Percentiles rank a stretch among this genome's conserved stretches.
phyloP scores from a whole-genome alignment of 2,329 filamentous ascomycete genomes.

The Colletotrichum orchidophilum region DNA sequence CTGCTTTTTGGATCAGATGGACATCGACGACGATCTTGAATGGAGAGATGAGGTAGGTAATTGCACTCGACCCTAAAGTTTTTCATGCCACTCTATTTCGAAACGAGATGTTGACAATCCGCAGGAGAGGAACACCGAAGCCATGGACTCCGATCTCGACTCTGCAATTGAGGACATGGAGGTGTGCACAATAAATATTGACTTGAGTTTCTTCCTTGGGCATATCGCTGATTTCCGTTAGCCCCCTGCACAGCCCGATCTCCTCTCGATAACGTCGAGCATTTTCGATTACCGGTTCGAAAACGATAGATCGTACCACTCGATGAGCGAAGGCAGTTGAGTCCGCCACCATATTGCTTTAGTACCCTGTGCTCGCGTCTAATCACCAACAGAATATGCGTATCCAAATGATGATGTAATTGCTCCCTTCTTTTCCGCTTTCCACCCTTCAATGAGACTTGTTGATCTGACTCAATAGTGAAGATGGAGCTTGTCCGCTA shows the following conservation, averaged over 20 bases:
- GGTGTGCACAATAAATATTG: background rate
- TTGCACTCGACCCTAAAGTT: background rate
- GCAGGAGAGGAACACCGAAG: background rate
- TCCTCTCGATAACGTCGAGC: slow-evolving; percentile 18
- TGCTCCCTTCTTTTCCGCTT: background rate
- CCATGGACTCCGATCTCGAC: slow-evolving; percentile 7
- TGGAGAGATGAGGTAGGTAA: background rate
- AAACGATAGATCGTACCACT: slow-evolving; percentile 24
- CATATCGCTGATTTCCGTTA: background rate
- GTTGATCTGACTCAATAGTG: background rate
- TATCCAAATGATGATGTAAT: slow-evolving; percentile 40
- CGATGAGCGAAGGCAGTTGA: slow-evolving; percentile 38
- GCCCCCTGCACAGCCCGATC: background rate
- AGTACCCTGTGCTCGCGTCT: background rate
- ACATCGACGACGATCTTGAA: background rate
- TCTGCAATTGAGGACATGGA: background rate
- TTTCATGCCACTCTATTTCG: background rate
- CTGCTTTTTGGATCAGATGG: background rate
- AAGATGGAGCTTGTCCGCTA: slow-evolving; percentile 44
- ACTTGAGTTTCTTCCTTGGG: background rate
- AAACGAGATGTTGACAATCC: background rate
- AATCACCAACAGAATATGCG: slow-evolving; percentile 36
- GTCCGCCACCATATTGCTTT: background rate
- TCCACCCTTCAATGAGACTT: background rate
- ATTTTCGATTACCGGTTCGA: slow-evolving; percentile 17